Percentiles rank a stretch among this genome's conserved stretches.
phyloP scores from a whole-genome alignment of 306 rosid species.

The Oxytropis ochrocephala region DNA sequence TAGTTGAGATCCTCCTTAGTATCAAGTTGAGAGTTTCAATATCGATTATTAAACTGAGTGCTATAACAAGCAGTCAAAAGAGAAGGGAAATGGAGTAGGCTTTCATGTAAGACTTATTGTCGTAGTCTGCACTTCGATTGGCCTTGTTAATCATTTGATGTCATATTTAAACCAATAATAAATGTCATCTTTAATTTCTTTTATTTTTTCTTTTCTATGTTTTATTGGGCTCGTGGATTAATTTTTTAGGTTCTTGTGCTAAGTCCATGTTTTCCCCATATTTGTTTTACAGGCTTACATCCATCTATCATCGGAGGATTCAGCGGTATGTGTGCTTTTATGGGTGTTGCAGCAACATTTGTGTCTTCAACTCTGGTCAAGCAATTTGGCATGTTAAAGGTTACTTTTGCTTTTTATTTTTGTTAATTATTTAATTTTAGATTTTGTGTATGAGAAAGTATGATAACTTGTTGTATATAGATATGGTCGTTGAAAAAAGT shows the following conservation, averaged over 20 bases:
- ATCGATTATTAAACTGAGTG: background rate
- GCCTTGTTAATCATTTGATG: background rate
- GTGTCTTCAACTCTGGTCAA: conserved; percentile 75
- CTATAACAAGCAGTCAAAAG: background rate
- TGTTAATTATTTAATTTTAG: background rate
- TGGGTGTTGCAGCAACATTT: conserved; percentile 98
- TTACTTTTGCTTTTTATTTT: conserved; percentile 10
- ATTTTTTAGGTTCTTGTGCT: background rate
- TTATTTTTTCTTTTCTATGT: background rate
- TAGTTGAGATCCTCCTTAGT: background rate
- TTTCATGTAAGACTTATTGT: background rate
- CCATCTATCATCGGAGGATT: conserved; percentile 89
- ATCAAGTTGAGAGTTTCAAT: background rate
- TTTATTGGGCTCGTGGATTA: background rate
- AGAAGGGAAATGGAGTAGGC: background rate
- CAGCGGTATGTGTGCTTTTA: conserved; percentile 83
- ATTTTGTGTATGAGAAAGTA: background rate
- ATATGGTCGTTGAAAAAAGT: background rate
- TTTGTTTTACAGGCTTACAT: conserved; percentile 55
- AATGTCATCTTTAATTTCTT: background rate
- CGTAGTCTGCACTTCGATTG: background rate
- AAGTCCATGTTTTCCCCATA: background rate
- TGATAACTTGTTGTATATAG: background rate
- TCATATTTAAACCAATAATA: background rate
- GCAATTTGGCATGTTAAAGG: conserved; percentile 85